These are phyloP conservation scores for Fusarium armeniacum DNA, from an alignment of 2,329 filamentous ascomycete species.

Conservation along the genomic window DNA sequence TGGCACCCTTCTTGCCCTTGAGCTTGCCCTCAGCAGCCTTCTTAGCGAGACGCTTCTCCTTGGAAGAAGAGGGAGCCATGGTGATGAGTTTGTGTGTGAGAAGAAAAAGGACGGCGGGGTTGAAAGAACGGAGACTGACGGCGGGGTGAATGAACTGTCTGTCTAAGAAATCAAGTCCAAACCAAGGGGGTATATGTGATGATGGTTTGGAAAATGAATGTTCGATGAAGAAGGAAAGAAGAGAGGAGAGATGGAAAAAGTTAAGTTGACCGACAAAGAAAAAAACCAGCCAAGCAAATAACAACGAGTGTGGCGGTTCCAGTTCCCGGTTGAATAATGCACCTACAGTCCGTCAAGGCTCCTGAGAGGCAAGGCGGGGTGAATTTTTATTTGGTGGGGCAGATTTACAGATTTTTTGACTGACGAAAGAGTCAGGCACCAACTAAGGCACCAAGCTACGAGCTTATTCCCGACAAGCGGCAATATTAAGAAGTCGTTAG, in stretches of 20 bases:
- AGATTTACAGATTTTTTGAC: constrained; percentile 55
- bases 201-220: constrained; percentile 41
- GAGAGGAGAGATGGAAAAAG: constrained; percentile 38
- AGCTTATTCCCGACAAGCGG: constrained; percentile 13
- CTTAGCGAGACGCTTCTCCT: constrained; percentile 80
- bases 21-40: constrained; percentile 77
- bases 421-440: constrained; percentile 54
- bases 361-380: constrained; percentile 58
- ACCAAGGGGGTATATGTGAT: constrained; percentile 42
- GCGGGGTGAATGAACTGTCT: constrained; percentile 33
- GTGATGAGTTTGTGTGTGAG: constrained; percentile 24
- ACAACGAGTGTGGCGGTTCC: constrained; percentile 50
- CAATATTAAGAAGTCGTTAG: background rate
- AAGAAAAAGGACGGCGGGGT: constrained; percentile 46
- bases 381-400: constrained; percentile 59
- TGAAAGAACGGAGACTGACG: constrained; percentile 48
- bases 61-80: constrained; percentile 76
- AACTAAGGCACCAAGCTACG: constrained; percentile 54
- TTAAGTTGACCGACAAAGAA: constrained; percentile 39
- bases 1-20: constrained; percentile 73
- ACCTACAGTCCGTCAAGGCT: constrained; percentile 33
- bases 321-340: constrained; percentile 42
- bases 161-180: constrained; percentile 47
- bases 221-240: constrained; percentile 40
- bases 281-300: constrained; percentile 48